Evolutionary conservation across 2,329 filamentous ascomycete species (phyloP), one percentile per base, ranked within the genome.

Genomic region (Ophiostoma sp.): DNA sequence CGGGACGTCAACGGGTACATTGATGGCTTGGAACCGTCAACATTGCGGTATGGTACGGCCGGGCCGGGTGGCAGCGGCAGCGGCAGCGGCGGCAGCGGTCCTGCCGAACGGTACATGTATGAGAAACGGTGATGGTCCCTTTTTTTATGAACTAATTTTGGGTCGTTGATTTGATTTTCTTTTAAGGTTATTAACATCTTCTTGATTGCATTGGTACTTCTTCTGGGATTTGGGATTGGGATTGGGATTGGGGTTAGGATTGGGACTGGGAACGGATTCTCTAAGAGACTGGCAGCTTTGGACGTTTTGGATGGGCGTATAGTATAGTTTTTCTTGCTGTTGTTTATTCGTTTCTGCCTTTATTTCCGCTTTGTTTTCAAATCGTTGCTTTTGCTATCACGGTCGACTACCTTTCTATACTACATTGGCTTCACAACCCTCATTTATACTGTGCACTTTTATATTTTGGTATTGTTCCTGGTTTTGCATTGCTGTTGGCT

Each of bases 1-100:
- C 84, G 89, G 8, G 44, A 65, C 54, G 31, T 65, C 52, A 83
- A 84, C 36, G 79, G 89, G 71, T 85, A 86, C 70, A 48, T 48
- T 48, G 81, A 82, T 35, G 83, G 81, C 11, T 83, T 86, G 72
- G 79, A 77, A 23, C 15, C 11, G 44, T 8, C 33, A 13, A 78
- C 77, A 54, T 77, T 78, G 0, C 80, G 78, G 6, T n/a, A 27
- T n/a, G 23, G n/a, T 27, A 13, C 48, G 3, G 11, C 8, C n/a
- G 27, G 44, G 8, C 15, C 20, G n/a, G 44, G 66, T 31, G 23
- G 33, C 60, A n/a, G 6, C 35, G 13, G 57, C 57, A 31, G 13
- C 8, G 60, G 15, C 33, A 10, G 4, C 23, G 4, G 57, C 57
- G 15, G 27, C 20, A 27, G 23, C 10, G 52, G 52, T 13, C 52